Percentiles rank a stretch among this genome's conserved stretches.
These are phyloP conservation scores for Wickerhamiella brachini DNA, from an alignment of 805 yeast species.

Conservation along the genomic window DNA sequence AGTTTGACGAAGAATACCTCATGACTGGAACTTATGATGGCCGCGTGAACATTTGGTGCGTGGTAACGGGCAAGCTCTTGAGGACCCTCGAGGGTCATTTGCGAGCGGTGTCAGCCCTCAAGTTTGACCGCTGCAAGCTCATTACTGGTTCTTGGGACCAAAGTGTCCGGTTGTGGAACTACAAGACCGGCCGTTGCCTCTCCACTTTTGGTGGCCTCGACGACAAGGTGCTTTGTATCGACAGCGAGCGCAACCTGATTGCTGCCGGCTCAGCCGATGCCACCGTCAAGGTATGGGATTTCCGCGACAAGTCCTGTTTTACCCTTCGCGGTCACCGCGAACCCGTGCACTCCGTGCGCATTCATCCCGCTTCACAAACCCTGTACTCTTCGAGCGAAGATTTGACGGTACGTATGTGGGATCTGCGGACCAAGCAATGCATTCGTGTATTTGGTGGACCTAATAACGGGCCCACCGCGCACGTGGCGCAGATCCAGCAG, in stretches of 20 bases:
- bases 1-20: constrained; percentile 63
- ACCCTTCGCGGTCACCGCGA: constrained; percentile 88
- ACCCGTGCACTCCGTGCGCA: constrained; percentile 81
- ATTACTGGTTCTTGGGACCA: constrained; percentile 87
- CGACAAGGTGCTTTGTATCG: constrained; percentile 73
- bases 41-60: constrained; percentile 86
- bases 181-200: constrained; percentile 84
- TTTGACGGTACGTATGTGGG: constrained; percentile 91
- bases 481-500: constrained; percentile 86
- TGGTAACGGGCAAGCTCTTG: constrained; percentile 60
- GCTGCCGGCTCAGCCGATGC: constrained; percentile 90
- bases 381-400: constrained; percentile 86
- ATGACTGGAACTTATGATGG: constrained; percentile 91
- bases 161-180: constrained; percentile 92
- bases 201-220: constrained; percentile 90
- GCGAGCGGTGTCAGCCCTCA: constrained; percentile 72
- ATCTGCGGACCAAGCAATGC: constrained; percentile 65
- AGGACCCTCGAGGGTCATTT: constrained; percentile 79
- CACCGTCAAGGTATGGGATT: constrained; percentile 93
- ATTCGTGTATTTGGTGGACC: constrained; percentile 61
- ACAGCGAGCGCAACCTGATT: constrained; percentile 65
- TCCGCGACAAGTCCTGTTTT: constrained; percentile 80
- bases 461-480: constrained; percentile 43
- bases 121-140: constrained; percentile 76
- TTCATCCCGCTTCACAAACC: constrained; percentile 65